Base-by-base conservation (phyloP, 2,329 filamentous ascomycete species). In the Alternaria postmessia region DNA sequence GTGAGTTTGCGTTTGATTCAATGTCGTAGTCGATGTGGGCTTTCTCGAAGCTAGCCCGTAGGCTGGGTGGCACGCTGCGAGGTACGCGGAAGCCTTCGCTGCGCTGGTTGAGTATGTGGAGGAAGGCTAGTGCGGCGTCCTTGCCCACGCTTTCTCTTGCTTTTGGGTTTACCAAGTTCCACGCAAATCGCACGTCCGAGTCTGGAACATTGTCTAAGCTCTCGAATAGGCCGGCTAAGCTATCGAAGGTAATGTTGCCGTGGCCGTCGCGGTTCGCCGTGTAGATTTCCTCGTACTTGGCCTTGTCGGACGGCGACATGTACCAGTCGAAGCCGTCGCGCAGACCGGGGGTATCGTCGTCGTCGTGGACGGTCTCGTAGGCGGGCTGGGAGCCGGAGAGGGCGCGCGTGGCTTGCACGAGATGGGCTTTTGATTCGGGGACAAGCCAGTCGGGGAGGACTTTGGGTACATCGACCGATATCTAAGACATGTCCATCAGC, bases 281-380 rank as follows among this genome's bases (percentile, higher is more conserved):
- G 81, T 98, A 99, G 80, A 99, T 99, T 71, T 94, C 92, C 80
- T 97, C 93, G 82, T 99, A 99, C 80, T 97, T 98, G 66, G 88
- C 77, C 81, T 96, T 96, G 81, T 99, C 94, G 30, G 84, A 81
- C 0, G 95, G 95, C 61, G 89, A 93, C 93, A 99, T 99, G 82
- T 99, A 99, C 95, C 95, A 99, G 79, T 99, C 95, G 79, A 99
- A 99, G 12, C 94, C 94, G 79, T 97, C 93, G 78, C 96, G 96
- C 64, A 99, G 84, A 1, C 93, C 93, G 1, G 89, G 88, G 4
- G 89, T 88, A 69, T 97, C 94, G 61, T 96, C 86, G 69, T 93
- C 91, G 59, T 83, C 81, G 55, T 93, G 91, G 61, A 96, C 88
- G 63, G 88, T 86, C 79, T 97, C 94, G 78, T 98, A 97, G 69